These are phyloP conservation scores for Whalleya microplaca DNA, from an alignment of 2,329 filamentous ascomycete species.

Conservation along the genomic window DNA sequence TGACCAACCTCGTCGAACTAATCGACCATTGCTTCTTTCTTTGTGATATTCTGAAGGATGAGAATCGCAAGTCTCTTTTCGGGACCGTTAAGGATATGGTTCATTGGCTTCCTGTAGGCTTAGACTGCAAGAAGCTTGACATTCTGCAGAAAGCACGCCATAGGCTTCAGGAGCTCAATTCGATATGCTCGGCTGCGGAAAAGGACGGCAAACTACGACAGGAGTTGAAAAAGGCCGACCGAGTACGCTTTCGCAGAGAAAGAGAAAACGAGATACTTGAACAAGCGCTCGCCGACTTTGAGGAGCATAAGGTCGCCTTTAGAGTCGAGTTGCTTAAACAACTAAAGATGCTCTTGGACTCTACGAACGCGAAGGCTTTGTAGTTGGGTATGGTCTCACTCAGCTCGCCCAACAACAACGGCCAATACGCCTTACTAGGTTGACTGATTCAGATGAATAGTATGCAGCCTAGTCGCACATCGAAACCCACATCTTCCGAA, in stretches of 20 bases:
- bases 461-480: no score
- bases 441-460: no score
- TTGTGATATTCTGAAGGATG: constrained; percentile 23
- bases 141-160: constrained; percentile 2
- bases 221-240: not conserved
- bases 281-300: not conserved
- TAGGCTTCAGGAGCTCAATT: constrained; percentile 1
- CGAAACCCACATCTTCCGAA: no score
- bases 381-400: not conserved
- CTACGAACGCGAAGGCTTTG: not conserved
- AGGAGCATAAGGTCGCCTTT: constrained; percentile 3
- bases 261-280: constrained; percentile 5
- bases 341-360: not conserved
- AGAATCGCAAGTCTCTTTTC: constrained; percentile 13
- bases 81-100: constrained; percentile 11
- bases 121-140: constrained; percentile 20
- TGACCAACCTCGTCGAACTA: constrained; percentile 14
- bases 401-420: not conserved
- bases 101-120: constrained; percentile 19
- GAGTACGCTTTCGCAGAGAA: not conserved
- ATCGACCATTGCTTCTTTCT: constrained; percentile 23
- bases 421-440: not conserved
- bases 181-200: not conserved
- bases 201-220: not conserved
- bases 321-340: constrained; percentile 1